Evolutionary conservation across 1,284 basidiomycete genomes (phyloP), one percentile per base, ranked within the genome.

Genomic region (Phlebopus sp.): DNA sequence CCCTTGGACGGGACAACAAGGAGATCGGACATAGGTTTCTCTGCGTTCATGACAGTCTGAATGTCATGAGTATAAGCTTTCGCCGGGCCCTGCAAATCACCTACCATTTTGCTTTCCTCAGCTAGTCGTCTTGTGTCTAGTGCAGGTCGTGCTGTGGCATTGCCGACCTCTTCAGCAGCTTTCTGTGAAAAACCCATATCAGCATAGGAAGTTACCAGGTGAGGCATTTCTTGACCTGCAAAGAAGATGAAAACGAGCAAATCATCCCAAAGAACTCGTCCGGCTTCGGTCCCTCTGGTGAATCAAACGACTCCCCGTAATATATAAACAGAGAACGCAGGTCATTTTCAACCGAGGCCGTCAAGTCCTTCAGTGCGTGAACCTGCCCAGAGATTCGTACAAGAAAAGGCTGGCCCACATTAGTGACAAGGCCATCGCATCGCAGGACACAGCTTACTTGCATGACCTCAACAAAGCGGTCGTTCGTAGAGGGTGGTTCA

Each of bases 211-310:
- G 25, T 15, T 44, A 14, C 19, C 34, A 5, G 18, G 25, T 4
- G 1, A 17, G 47, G 17, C 40, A 1, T 30, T 14, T 32, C 57
- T 68, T 48, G 52, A 81, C 85, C 77, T 86, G 84, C 17, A 92
- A 69, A 3, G 81, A 79, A 0, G 79, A 79, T 0, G 87, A 87
- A 65, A 93, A 94, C 0, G 82, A 78, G 15, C 80, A 70, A 23
- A 93, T 77, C 44, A 86, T 70, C 1, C 76, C 79, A 57, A 94
- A 92, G 59, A 94, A 82, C 51, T 88, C 85, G 59, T 94, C 92
- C 0, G 86, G 79, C 56, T 85, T 90, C 1, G 76, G 75, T 1
- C 79, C 71, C 11, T 85, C 82, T 0, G 78, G 73, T 1, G 77
- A 73, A 46, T 81, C 77, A 2, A 78, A 74, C 37, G 72, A 71